These are phyloP conservation scores for Epichloe hybrida DNA, from an alignment of 2,329 filamentous ascomycete species.

Conservation along the genomic window DNA sequence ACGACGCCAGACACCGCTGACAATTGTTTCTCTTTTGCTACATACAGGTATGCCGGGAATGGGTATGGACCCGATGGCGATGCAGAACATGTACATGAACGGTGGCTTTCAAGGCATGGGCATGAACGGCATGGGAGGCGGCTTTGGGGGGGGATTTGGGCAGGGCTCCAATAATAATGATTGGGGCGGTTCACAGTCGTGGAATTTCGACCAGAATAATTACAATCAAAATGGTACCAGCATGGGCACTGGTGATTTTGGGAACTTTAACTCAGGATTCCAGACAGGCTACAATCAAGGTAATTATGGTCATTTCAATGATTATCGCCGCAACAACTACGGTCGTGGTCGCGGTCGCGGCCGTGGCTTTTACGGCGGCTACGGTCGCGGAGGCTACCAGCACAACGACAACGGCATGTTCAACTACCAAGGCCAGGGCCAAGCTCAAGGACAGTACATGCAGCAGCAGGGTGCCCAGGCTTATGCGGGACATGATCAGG, in stretches of 20 bases:
- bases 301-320: conserved; percentile 76
- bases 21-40: conserved; percentile 14
- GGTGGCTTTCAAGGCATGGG: conserved; percentile 68
- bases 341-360: conserved; percentile 53
- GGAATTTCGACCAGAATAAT: conserved; percentile 80
- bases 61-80: conserved; percentile 69
- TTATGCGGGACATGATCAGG: conserved; percentile 10
- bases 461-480: conserved; percentile 13
- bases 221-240: conserved; percentile 75
- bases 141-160: conserved; percentile 51
- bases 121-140: conserved; percentile 59
- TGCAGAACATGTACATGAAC: conserved; percentile 70
- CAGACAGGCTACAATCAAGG: conserved; percentile 68
- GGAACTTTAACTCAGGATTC: conserved; percentile 65
- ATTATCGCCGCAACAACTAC: conserved; percentile 57
- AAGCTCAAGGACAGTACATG: conserved; percentile 16
- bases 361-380: conserved; percentile 44
- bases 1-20: not conserved
- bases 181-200: conserved; percentile 71
- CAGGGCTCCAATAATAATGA: conserved; percentile 61
- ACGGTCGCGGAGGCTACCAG: conserved; percentile 39
- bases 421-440: conserved; percentile 22
- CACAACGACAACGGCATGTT: conserved; percentile 22
- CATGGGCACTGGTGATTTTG: conserved; percentile 71
- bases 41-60: conserved; percentile 61